Conservation (phyloP, 371 early-diverging fungal species). For the Lichtheimia hyalospora region DNA sequence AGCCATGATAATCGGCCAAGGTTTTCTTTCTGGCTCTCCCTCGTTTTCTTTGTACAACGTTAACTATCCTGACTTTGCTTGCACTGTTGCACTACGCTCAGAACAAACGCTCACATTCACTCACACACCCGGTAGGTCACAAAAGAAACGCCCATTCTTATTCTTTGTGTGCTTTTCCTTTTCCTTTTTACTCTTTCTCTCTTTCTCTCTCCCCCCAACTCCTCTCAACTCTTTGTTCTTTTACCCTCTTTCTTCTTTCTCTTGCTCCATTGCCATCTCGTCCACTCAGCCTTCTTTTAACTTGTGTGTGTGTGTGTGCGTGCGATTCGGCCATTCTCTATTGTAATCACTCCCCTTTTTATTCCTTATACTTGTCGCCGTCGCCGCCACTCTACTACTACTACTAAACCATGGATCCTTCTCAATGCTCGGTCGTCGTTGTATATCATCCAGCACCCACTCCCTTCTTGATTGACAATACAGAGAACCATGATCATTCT, state of each 20-base stretch:
- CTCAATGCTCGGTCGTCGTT: slow-evolving; percentile 13
- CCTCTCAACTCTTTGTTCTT: background rate
- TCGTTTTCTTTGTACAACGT: slow-evolving; percentile 2
- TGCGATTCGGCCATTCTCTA: background rate
- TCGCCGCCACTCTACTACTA: too few species aligned
- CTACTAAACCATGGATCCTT: slow-evolving; percentile 12
- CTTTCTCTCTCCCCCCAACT: background rate
- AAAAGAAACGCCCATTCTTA: background rate
- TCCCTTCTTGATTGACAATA: slow-evolving; percentile 6
- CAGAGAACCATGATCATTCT: background rate
- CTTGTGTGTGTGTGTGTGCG: too few species aligned
- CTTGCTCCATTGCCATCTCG: background rate
- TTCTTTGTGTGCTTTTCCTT: slow-evolving; percentile 4
- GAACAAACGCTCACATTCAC: too few species aligned
- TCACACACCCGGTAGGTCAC: too few species aligned
- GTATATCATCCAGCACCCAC: slow-evolving; percentile 3
- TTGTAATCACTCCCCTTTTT: background rate
- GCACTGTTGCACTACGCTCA: too few species aligned
- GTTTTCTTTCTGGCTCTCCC: background rate
- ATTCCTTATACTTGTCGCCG: background rate
- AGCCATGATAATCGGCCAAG: background rate
- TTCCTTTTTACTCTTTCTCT: slow-evolving; percentile 6
- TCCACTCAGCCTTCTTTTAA: background rate
- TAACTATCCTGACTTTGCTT: background rate
- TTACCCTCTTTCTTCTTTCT: too few species aligned